Base-by-base conservation (phyloP, 192 early-diverging fungal genomes). In the Backusella sp. region DNA sequence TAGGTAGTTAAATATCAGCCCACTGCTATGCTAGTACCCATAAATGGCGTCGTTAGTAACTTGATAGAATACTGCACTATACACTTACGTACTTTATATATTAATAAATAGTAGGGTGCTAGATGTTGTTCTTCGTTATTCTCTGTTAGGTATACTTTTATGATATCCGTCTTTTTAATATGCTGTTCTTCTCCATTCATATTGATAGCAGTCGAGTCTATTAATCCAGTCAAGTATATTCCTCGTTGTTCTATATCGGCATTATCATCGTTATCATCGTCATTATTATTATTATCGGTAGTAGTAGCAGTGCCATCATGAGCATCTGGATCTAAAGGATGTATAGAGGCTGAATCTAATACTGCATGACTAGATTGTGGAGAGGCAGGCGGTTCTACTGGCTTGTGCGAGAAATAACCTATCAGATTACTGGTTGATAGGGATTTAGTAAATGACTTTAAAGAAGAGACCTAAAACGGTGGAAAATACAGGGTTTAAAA, bases 221-320 rank as follows among this genome's bases (percentile, higher is more conserved):
- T 26, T 49, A 83, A 19, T 3, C 82, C 82, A 41, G 77, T 83
- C n/a, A 83, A 59, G 42, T 62, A 83, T 15, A 59, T 70, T 23
- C 82, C 82, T 28, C 79, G 67, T 12, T 23, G 19, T 7, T n/a
- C 17, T 5, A 65, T 39, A 28, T 71, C 44, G 32, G 32, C 32
- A 32, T 32, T 32, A 32, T 32, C 3, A 3, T 32, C 32, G 3
- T 32, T 32, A 32, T 32, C 3, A 32, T 32, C 32, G 2, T 3
- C 3, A 3, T 32, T 3, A 32, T 32, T 6, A 11, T 56, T 23
- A 56, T 3, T 23, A 26, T 67, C 53, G 2, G 26, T 26, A 35
- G 67, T 34, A 68, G 53, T 41, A 30, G 1, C 26, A 32, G 9
- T 35, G 26, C 23, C 19, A 19, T 42, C 37, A 6, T 32, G 36